Conservation (phyloP, 164 flowering plant species). For the Chimonanthus praecox region DNA sequence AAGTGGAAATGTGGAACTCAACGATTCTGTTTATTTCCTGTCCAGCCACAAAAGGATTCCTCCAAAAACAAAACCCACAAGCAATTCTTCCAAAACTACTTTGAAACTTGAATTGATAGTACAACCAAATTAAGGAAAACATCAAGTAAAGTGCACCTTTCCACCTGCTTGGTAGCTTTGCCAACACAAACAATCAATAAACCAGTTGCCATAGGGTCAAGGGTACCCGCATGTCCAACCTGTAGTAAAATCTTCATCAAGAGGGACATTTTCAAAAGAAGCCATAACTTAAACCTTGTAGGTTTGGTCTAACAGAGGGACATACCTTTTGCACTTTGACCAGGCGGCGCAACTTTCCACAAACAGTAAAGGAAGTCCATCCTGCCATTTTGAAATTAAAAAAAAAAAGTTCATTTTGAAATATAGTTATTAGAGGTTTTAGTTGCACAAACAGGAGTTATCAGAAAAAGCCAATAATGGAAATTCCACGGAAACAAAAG, state of each 20-base stretch:
- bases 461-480: no score
- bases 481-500: no score
- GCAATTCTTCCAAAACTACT: not conserved
- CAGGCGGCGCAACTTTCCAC: conserved; percentile 90
- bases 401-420: no score
- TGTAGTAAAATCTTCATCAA: conserved; percentile 20
- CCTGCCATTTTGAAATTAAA: conserved; percentile 38
- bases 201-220: conserved; percentile 99
- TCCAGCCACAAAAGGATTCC: not conserved
- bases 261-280: not conserved
- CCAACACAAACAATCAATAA: conserved; percentile 94
- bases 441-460: no score
- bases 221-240: conserved; percentile 99
- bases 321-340: conserved; percentile 88
- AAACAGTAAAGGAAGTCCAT: conserved; percentile 98
- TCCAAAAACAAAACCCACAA: not conserved
- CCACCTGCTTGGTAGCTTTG: conserved; percentile 89
- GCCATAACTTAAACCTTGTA: conserved; percentile 1
- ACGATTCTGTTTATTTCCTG: no score
- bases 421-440: no score
- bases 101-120: not conserved
- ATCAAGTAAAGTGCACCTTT: conserved; percentile 43
- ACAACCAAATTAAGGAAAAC: not conserved
- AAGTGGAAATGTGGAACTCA: not conserved
- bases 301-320: conserved; percentile 1